These are phyloP conservation scores for Otatea glauca DNA, from an alignment of 176 grass and related monocot genomes.

Conservation along the genomic window DNA sequence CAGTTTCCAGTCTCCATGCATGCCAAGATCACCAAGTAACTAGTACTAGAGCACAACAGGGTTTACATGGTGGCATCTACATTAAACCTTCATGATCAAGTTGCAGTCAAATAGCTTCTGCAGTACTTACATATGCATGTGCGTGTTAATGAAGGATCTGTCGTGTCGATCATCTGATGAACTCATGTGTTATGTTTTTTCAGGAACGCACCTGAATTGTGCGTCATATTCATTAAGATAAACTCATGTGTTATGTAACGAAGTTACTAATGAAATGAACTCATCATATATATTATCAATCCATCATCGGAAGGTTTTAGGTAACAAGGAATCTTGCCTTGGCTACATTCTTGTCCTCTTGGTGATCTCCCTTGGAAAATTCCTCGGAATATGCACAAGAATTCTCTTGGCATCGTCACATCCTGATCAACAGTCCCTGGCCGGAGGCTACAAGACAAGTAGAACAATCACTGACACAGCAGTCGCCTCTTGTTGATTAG, in stretches of 20 bases:
- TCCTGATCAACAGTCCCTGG: background rate
- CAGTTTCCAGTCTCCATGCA: background rate
- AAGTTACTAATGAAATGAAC: too few species aligned
- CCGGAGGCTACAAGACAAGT: background rate
- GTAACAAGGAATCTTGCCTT: too few species aligned
- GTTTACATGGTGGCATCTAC: background rate
- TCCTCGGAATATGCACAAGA: constrained; percentile 35
- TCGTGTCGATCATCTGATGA: too few species aligned
- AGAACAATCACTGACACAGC: background rate
- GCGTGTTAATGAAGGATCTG: background rate
- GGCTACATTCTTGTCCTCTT: background rate
- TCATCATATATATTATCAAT: too few species aligned
- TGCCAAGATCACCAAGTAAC: background rate
- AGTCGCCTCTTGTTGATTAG: background rate
- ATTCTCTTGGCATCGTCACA: constrained; percentile 23
- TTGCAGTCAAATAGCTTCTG: background rate
- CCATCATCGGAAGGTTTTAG: too few species aligned
- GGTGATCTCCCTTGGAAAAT: background rate
- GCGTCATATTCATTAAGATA: too few species aligned
- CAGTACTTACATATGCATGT: background rate
- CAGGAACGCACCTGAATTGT: too few species aligned
- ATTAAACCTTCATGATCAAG: background rate
- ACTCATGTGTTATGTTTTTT: too few species aligned
- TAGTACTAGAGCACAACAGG: too few species aligned
- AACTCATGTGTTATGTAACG: too few species aligned